Evolutionary conservation across 2,329 filamentous ascomycete genomes (phyloP), one percentile per base, ranked within the genome.

Genomic region (Hypoxylon sp.): DNA sequence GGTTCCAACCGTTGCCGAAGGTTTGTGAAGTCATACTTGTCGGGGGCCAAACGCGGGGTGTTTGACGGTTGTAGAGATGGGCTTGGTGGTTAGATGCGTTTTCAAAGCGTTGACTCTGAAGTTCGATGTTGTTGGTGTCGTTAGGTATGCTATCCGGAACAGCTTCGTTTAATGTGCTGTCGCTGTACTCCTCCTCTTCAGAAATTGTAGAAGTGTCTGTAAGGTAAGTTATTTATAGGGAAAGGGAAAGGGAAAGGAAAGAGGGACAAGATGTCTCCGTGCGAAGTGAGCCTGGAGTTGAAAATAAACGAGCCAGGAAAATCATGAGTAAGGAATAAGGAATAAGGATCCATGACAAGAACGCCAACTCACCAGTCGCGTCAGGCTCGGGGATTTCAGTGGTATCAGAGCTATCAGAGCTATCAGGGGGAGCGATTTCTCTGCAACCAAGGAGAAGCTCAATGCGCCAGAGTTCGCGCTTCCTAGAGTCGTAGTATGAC

Each of bases 401-500:
- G 16, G 39, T 9, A 8, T 66, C 63, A 29, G 65, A 29, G n/a
- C n/a, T n/a, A n/a, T 55, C 54, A 32, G 50, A 29, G 16, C 32
- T 9, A 8, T 66, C 63, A 29, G 65, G 25, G 14, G 53, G 34
- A 14, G 60, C 41, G 8, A 23, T 51, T 14, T 63, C 62, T 12
- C 43, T 51, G 30, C 68, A 75, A 6, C 75, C 77, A 23, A 80
- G 61, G 27, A 85, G 81, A 19, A 84, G 59, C 72, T 85, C 79
- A 0, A 77, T 81, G 47, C 82, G 83, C 82, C 83, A 86, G 39
- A 86, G 62, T 3, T 78, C 72, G 32, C 73, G 74, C 43, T 79
- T 78, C 8, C 78, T 58, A 1, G 67, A 57, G 75, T 86, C 82
- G 73, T 82, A 84, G 56, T 85, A 86, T 0, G 79, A 79, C 0